Evolutionary conservation across 2,329 filamentous ascomycete genomes (phyloP), one percentile per base, ranked within the genome.

Genomic region (Ilyonectria robusta): DNA sequence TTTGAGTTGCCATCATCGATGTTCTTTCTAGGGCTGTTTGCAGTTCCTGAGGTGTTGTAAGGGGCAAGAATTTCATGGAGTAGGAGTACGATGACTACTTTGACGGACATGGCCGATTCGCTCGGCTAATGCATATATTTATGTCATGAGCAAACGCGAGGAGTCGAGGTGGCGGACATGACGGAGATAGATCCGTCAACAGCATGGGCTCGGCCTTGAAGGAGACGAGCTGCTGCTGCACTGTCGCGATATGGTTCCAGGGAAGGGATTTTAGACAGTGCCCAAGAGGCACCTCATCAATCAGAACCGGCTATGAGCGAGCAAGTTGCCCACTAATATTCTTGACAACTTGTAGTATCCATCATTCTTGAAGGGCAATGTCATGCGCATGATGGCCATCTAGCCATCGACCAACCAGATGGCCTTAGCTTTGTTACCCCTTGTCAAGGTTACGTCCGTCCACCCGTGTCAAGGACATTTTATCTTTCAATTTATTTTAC

Each of bases 231-330:
- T 48, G 42, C 13, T 31, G 19, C 29, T 51, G 33, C 19, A 10
- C 51, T 35, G 23, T 21, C n/a, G 21, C 15, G 21, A 19, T 46
- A 26, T 29, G 19, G 26, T 47, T 29, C 51, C 29, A n/a, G 40
- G n/a, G 17, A 50, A 37, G 59, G 33, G 29, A 8, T 57, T 23
- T 50, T 62, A 62, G 51, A 66, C 58, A 48, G 54, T 66, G 62
- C 51, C 54, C 42, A 37, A 23, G 29, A 60, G 58, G 59, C 47
- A 68, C 37, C 33, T 33, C 46, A 68, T 68, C 58, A 70, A 68
- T 68, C 40, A 31, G 57, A 50, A 59, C 37, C 47, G 31, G 42
- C 65, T 54, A 54, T 47, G 54, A 55, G 57, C 57, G 44, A 61
- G 53, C 51, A 33, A 56, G 9, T 56, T 47, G 29, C 46, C 57